Evolutionary conservation across 352 stramenopile genomes (phyloP), one percentile per base, ranked within the genome.

Genomic region (Globisporangium parvum): DNA sequence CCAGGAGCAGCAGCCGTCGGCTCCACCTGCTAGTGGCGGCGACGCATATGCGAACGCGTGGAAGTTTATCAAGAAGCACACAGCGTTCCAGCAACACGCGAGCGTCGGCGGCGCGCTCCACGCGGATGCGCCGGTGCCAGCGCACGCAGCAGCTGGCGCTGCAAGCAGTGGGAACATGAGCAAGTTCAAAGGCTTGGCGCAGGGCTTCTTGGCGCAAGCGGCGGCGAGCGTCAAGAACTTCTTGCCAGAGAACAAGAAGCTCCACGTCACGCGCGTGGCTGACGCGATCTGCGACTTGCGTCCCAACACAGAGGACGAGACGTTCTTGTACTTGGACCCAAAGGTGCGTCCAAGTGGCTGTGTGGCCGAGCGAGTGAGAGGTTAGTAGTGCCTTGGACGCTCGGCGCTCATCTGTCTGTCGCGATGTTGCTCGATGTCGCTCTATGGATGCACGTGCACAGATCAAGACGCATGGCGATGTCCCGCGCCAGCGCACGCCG

Each of bases 161-260:
- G 66, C 40, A 3, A 47, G 41, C 41, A 47, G 17, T 17, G 76
- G 80, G 39, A 85, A 87, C 53, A 86, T 87, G 60, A 89, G 71
- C 66, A 93, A 91, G 57, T 91, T 93, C 59, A 93, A 93, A 55
- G 84, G 81, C 17, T 60, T 91, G 9, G 84, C 84, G 2, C 84
- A 94, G 59, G 84, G 84, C 14, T 92, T 90, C 40, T 59, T 94
- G 11, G 75, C 75, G 45, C 81, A 94, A 65, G 84, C 84, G 14
- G 78, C 84, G 35, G 84, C 82, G 18, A 91, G 80, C 31, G 83
- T 94, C 62, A 92, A 90, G 63, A 94, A 91, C 60, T 94, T 94
- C 47, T 67, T 94, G 53, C 81, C 84, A 0, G 82, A 91, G 55
- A 92, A 91, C 74, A 94, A 94, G 51, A 94, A 92, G 48, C 65